Evolutionary conservation across 2,329 filamentous ascomycete species (phyloP).

Genomic region (Ascochyta koolunga): DNA sequence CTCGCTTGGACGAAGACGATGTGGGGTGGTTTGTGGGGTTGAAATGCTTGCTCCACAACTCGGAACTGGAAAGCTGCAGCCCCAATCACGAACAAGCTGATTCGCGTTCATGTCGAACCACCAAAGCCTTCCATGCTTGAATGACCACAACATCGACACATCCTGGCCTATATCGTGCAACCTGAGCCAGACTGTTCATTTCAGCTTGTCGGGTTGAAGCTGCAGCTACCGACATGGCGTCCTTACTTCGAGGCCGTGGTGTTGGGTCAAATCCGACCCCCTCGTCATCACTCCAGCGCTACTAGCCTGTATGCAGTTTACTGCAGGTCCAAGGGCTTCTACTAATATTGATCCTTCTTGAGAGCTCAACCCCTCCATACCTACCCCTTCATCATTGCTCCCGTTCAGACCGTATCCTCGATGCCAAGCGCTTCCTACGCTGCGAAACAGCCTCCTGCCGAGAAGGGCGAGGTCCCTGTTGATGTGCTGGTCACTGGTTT

Average conservation of each 20-base stretch:
- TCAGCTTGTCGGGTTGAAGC: background rate
- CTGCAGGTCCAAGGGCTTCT: slow-evolving; percentile 13
- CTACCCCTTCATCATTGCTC: background rate
- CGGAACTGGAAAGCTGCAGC: background rate
- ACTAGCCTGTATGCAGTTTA: slow-evolving; percentile 17
- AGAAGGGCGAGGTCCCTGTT: slow-evolving; percentile 40
- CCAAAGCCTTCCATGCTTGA: background rate
- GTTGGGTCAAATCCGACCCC: background rate
- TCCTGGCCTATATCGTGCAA: slow-evolving; percentile 3
- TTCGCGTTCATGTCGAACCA: slow-evolving; percentile 5
- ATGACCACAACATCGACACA: background rate
- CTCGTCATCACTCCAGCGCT: slow-evolving; percentile 10
- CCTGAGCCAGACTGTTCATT: background rate
- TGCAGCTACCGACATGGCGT: background rate
- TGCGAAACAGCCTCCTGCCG: slow-evolving; percentile 36
- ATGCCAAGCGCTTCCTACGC: slow-evolving; percentile 30
- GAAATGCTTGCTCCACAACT: background rate
- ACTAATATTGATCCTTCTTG: background rate
- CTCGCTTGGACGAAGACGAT: slow-evolving; percentile 2
- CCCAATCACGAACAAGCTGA: slow-evolving; percentile 1
- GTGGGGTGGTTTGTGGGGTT: slow-evolving; percentile 17
- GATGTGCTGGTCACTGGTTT: slow-evolving; percentile 47
- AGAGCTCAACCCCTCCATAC: background rate
- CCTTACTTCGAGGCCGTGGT: background rate
- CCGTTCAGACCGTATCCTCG: slow-evolving; percentile 2